A percentile compares a stretch with the other conserved stretches of the same genome.
phyloP scores from a whole-genome alignment of 371 early-diverging fungal genomes.

The Saksenaea oblongispora region DNA sequence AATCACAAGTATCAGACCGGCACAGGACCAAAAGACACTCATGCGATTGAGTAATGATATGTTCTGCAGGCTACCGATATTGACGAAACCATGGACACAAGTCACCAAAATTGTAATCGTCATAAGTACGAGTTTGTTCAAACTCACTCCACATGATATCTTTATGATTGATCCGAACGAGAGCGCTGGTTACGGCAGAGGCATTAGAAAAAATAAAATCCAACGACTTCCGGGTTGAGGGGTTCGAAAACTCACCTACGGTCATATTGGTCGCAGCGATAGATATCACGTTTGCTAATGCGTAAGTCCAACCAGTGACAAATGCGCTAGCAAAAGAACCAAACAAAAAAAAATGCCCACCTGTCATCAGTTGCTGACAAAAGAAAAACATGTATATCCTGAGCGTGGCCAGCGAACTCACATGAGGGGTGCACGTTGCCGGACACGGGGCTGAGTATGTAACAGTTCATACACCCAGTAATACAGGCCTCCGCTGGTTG shows the following conservation, averaged over 20 bases:
- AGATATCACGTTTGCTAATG: conserved; percentile 38
- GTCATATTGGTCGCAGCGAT: conserved; percentile 46
- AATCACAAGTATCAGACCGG: conserved; percentile 34
- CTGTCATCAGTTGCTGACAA: background rate
- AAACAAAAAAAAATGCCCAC: background rate
- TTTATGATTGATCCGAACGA: conserved; percentile 34
- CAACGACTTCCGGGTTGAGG: background rate
- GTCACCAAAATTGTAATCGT: conserved; percentile 29
- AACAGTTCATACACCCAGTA: conserved; percentile 55
- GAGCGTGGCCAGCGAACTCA: conserved; percentile 17
- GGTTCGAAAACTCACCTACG: conserved; percentile 32
- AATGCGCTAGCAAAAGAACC: conserved; percentile 32
- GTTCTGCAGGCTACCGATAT: conserved; percentile 23
- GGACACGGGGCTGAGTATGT: conserved; percentile 16
- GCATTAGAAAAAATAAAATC: background rate
- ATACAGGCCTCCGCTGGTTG: conserved; percentile 71
- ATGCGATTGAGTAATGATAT: conserved; percentile 35
- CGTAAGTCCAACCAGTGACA: conserved; percentile 48
- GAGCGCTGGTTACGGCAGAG: conserved; percentile 9
- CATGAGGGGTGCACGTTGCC: conserved; percentile 30
- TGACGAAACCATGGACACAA: conserved; percentile 31
- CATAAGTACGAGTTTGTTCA: conserved; percentile 26
- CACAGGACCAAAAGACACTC: conserved; percentile 48
- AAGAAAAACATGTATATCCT: background rate
- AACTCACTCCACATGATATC: conserved; percentile 16